A percentile compares a stretch with the other conserved stretches of the same genome.
phyloP scores from a whole-genome alignment of 2,329 filamentous ascomycete species.

The Aspergillus pseudoviridinutans region DNA sequence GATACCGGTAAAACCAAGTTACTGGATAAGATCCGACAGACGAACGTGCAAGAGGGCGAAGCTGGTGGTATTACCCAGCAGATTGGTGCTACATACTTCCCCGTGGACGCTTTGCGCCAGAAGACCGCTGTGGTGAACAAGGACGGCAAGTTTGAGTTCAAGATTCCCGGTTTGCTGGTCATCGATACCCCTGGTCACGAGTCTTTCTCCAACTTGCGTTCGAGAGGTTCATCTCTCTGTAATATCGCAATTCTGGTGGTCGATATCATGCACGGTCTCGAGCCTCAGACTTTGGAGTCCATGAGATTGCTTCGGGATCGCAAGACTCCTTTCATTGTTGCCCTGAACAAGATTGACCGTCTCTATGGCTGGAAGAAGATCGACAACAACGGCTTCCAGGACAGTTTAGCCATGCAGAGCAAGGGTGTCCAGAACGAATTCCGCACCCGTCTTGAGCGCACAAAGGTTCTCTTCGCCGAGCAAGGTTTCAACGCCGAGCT shows the following conservation, averaged over 20 bases:
- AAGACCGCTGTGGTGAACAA: conserved; percentile 93
- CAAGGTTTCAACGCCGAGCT: conserved; percentile 97
- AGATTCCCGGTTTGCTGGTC: conserved; percentile 90
- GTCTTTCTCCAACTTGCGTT: conserved; percentile 97
- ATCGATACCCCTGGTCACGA: conserved; percentile 99
- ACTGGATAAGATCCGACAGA: conserved; percentile 96
- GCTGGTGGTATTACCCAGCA: conserved; percentile 99
- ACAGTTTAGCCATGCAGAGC: conserved; percentile 83
- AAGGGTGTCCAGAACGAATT: conserved; percentile 95
- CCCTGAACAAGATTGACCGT: conserved; percentile 99
- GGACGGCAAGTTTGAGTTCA: conserved; percentile 89
- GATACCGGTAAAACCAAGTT: conserved; percentile 99
- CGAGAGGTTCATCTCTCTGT: conserved; percentile 93
- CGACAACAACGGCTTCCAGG: conserved; percentile 96
- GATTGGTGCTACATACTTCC: conserved; percentile 99
- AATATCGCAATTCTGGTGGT: conserved; percentile 99
- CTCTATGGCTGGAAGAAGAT: conserved; percentile 99
- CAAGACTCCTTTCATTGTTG: conserved; percentile 97
- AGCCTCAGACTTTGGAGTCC: conserved; percentile 94
- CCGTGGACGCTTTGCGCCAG: conserved; percentile 82
- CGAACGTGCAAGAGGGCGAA: conserved; percentile 98
- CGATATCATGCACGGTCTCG: conserved; percentile 99
- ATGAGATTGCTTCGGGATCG: conserved; percentile 90
- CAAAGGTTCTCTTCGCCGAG: conserved; percentile 90
- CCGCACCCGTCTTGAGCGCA: conserved; percentile 80